A percentile compares a stretch with the other conserved stretches of the same genome.
These are phyloP conservation scores for Theobroma grandiflorum DNA, from an alignment of 441 rosid species.

Conservation along the genomic window DNA sequence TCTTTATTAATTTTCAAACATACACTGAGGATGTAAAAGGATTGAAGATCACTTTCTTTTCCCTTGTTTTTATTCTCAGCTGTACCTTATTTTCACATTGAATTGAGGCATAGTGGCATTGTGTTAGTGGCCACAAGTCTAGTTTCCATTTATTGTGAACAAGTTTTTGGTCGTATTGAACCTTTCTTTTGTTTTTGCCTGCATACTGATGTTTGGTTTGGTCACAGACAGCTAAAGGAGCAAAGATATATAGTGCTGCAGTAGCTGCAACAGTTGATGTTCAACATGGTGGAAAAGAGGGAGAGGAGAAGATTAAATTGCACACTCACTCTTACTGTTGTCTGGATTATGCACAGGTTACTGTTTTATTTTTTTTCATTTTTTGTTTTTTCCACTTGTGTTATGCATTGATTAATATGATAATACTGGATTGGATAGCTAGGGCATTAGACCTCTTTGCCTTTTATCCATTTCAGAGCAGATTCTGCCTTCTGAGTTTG, in stretches of 20 bases:
- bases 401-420: background rate
- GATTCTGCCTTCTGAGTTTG: constrained; percentile 27
- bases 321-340: constrained; percentile 96
- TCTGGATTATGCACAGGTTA: constrained; percentile 90
- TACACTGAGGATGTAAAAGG: background rate
- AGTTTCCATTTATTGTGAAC: background rate
- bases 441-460: constrained; percentile 16
- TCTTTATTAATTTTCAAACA: background rate
- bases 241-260: constrained; percentile 82
- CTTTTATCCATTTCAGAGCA: constrained; percentile 15
- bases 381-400: constrained; percentile 3
- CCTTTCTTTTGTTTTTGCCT: constrained; percentile 18
- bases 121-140: constrained; percentile 17
- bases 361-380: constrained; percentile 19
- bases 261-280: constrained; percentile 82
- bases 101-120: background rate
- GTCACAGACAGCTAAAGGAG: constrained; percentile 89
- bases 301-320: constrained; percentile 90
- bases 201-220: constrained; percentile 13
- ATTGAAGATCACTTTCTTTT: background rate
- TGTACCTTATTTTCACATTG: background rate
- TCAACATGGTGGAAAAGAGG: constrained; percentile 53
- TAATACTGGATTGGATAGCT: background rate
- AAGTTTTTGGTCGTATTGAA: background rate
- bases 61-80: constrained; percentile 8